Evolutionary conservation across 495 filamentous ascomycete genomes (phyloP).

Genomic region (Lophiostoma macrostomum): DNA sequence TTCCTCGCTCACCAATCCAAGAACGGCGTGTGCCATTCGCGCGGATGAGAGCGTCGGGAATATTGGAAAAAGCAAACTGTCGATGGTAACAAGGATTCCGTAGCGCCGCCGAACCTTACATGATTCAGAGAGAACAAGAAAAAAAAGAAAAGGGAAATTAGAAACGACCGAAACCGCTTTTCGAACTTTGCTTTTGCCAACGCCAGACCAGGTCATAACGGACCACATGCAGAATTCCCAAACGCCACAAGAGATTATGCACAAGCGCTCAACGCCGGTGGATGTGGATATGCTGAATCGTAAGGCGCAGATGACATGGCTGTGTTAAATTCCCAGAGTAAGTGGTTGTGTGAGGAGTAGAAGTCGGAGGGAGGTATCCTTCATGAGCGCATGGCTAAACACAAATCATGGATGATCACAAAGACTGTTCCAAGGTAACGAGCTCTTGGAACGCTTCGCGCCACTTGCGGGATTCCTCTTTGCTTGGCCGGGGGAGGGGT

Average conservation of each 20-base stretch:
- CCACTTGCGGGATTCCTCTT: slow-evolving; percentile 58
- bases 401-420: slow-evolving; percentile 22
- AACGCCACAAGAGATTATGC: slow-evolving; percentile 34
- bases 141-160: slow-evolving; percentile 6
- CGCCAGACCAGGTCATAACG: slow-evolving; percentile 13
- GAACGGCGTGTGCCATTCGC: too few species aligned
- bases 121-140: neutral
- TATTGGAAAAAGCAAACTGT: neutral
- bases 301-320: slow-evolving; percentile 15
- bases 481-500: slow-evolving; percentile 68
- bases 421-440: slow-evolving; percentile 62
- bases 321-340: slow-evolving; percentile 9
- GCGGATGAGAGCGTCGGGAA: neutral
- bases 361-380: slow-evolving; percentile 15
- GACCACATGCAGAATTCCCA: slow-evolving; percentile 5
- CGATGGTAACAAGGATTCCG: neutral
- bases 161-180: slow-evolving; percentile 13
- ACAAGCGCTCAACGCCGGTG: slow-evolving; percentile 32
- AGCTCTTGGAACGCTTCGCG: slow-evolving; percentile 73
- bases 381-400: slow-evolving; percentile 26
- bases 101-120: neutral
- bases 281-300: slow-evolving; percentile 26
- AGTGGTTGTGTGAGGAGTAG: slow-evolving; percentile 4
- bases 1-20: neutral
- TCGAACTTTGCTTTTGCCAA: slow-evolving; percentile 21